Evolutionary conservation across 2,329 filamentous ascomycete species (phyloP), one percentile per base, ranked within the genome.

Genomic region (Pseudocercospora fijiensis): DNA sequence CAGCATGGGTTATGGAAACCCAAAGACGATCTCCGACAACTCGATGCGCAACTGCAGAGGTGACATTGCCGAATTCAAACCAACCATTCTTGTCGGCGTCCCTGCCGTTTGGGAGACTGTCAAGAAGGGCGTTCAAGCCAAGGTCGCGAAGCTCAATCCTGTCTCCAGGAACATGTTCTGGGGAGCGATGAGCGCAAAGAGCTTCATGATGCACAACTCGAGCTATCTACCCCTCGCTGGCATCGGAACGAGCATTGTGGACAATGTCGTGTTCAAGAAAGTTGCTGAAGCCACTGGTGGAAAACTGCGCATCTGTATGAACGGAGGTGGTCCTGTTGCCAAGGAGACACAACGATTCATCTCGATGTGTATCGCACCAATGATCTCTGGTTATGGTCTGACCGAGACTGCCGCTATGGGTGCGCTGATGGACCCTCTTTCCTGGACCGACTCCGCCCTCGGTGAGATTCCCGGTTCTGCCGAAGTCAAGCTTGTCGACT

Each of bases 81-180:
- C 95, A 0, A 96, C 92, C 1, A 85, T 97, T 75, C 85, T 99
- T 76, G 90, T 97, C 43, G 95, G 95, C 76, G 95, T 99, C 2
- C 95, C 95, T 1, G 93, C 96, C 63, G 90, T 99, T 30, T 99
- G 94, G 93, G 95, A 99, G 80, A 93, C 91, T 1, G 90, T 99
- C 73, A 94, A 92, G 83, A 99, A 99, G 83, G 95, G 95, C 60
- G 90, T 99, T 72, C 82, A 94, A 68, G 80, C 82, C 72, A 92
- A 92, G 78, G 88, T 98, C 65, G 89, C 90, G 74, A 81, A 84
- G 63, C 85, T 89, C 66, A 88, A 88, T 72, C 78, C 84, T n/a
- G 63, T 98, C 47, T 84, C 89, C 63, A 88, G 84, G 78, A 88
- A 88, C 72, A 79, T 98, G 66, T 99, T 99, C 83, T 89, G 86